Conservation (phyloP, 2,329 filamentous ascomycete species). For the Diaporthe sp. region DNA sequence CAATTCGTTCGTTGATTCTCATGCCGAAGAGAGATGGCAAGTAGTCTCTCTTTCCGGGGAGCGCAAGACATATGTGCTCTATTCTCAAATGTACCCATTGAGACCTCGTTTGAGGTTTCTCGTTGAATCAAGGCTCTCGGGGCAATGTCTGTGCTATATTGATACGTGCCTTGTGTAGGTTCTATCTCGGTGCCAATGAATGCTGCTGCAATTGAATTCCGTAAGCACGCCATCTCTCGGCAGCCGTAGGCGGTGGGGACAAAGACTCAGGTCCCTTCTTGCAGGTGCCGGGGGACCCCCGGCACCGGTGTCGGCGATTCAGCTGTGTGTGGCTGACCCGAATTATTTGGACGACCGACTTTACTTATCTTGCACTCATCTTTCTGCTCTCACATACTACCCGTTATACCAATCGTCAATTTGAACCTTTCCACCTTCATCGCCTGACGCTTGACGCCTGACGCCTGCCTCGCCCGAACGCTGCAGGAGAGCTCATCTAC, state of each 20-base stretch:
- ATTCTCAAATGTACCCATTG: background rate
- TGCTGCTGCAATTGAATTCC: slow-evolving; percentile 25
- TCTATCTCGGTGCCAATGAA: background rate
- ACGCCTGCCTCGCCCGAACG: background rate
- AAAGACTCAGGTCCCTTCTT: background rate
- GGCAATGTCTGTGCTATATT: background rate
- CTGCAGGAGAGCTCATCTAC: background rate
- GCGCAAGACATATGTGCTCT: background rate
- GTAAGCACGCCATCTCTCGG: slow-evolving; percentile 36
- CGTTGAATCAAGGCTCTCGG: background rate
- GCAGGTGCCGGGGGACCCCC: slow-evolving; percentile 24
- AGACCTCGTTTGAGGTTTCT: background rate
- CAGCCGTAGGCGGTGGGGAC: background rate
- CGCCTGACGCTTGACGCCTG: background rate
- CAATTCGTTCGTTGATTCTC: background rate
- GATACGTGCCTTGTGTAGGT: background rate
- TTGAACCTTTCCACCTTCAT: background rate
- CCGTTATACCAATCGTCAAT: background rate
- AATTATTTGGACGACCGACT: slow-evolving; percentile 2
- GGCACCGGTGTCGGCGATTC: slow-evolving; percentile 39
- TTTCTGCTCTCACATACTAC: background rate
- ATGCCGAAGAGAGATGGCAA: background rate
- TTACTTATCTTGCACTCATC: background rate
- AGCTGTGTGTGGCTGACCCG: background rate
- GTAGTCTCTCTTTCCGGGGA: background rate